Percentiles rank a stretch among this genome's conserved stretches.
Evolutionary conservation across 169 alveolate species (phyloP).

Genomic region (Plasmodium ovale): DNA sequence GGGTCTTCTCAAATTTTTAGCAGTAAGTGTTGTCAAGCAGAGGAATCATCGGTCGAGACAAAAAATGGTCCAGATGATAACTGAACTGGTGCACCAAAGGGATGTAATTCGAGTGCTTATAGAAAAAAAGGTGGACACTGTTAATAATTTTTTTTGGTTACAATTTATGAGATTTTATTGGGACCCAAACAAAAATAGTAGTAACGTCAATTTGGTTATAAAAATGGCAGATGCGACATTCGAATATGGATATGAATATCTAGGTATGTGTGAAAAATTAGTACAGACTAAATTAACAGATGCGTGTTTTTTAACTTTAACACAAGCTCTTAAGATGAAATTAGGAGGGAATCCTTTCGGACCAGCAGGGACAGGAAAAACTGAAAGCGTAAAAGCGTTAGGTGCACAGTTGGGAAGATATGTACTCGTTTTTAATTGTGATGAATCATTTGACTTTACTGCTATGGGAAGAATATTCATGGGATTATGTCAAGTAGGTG

Average conservation of each 20-base stretch:
- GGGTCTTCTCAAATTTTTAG: conserved; percentile 87
- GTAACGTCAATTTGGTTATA: conserved; percentile 81
- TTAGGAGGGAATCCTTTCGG: conserved; percentile 99
- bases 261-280: conserved; percentile 96
- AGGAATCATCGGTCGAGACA: conserved; percentile 91
- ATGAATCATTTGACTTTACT: conserved; percentile 97
- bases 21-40: conserved; percentile 92
- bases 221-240: conserved; percentile 95
- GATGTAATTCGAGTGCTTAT: conserved; percentile 93
- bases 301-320: conserved; percentile 96
- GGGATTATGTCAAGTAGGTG: conserved; percentile 97
- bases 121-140: conserved; percentile 63
- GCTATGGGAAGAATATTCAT: conserved; percentile 98
- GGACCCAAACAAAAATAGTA: conserved; percentile 83
- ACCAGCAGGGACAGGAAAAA: conserved; percentile 99
- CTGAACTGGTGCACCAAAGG: conserved; percentile 97
- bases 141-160: conserved; percentile 94
- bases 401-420: conserved; percentile 97
- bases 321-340: conserved; percentile 96
- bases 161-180: conserved; percentile 97
- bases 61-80: conserved; percentile 94
- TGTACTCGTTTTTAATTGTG: conserved; percentile 98
- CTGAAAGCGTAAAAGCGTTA: conserved; percentile 99
- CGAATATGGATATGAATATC: conserved; percentile 97
- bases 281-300: conserved; percentile 99